phyloP scores from a whole-genome alignment of 495 filamentous ascomycete species.

The Penicillium argentinense region DNA sequence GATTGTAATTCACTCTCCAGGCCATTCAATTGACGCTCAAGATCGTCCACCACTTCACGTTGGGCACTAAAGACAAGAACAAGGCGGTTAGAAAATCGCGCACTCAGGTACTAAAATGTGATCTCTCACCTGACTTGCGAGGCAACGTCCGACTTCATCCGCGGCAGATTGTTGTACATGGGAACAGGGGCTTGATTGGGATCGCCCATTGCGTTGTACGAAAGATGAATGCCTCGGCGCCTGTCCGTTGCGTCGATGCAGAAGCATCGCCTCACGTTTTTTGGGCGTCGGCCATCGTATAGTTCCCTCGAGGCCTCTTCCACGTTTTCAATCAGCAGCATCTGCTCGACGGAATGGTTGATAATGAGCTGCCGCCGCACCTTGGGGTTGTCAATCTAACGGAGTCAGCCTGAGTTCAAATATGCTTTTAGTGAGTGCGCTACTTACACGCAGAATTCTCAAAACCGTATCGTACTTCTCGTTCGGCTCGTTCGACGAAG shows the following conservation, averaged over 20 bases:
- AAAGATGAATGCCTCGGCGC: conserved; percentile 64
- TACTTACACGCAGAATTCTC: conserved; percentile 63
- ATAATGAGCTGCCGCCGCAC: conserved; percentile 84
- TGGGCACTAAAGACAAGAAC: conserved; percentile 35
- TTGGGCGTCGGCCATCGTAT: conserved; percentile 58
- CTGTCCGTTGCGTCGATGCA: conserved; percentile 56
- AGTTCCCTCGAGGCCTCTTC: conserved; percentile 67
- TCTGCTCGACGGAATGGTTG: conserved; percentile 78
- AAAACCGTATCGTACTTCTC: conserved; percentile 70
- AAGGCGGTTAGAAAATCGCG: background rate
- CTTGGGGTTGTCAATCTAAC: conserved; percentile 71
- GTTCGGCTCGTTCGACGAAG: conserved; percentile 70
- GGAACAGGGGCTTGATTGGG: conserved; percentile 55
- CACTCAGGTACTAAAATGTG: background rate
- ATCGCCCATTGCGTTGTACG: conserved; percentile 52
- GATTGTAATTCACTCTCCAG: conserved; percentile 35
- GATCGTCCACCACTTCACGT: conserved; percentile 41
- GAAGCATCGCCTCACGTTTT: conserved; percentile 72
- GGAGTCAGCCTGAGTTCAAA: background rate
- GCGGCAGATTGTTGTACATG: conserved; percentile 49
- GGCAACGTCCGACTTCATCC: conserved; percentile 79
- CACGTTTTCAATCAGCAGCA: conserved; percentile 69
- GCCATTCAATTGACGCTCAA: conserved; percentile 37
- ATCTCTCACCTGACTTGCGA: conserved; percentile 57
- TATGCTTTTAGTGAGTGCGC: background rate